A percentile compares a stretch with the other conserved stretches of the same genome.
Evolutionary conservation across 78 protist species (phyloP).

Genomic region (Dictyostelium intermedium): DNA sequence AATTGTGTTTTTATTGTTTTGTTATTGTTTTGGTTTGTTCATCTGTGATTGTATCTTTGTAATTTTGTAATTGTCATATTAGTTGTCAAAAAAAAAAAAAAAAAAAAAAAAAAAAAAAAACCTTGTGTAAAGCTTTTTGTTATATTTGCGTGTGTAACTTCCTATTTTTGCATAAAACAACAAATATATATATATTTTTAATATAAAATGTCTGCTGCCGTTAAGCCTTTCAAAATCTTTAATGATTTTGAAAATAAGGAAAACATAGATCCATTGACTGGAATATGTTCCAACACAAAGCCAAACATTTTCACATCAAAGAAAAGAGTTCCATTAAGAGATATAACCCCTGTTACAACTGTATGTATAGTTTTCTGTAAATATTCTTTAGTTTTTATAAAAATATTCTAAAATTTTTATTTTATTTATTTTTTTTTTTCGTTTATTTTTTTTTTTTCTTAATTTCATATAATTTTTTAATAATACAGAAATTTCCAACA

Average conservation of each 20-base stretch:
- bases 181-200: not conserved
- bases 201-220: not conserved
- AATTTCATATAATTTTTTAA: not conserved
- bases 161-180: not conserved
- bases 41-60: not conserved
- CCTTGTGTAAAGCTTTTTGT: not conserved
- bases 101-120: not conserved
- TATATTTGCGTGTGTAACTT: not conserved
- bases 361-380: not conserved
- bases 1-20: not conserved
- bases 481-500: not conserved
- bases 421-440: not conserved
- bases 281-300: not conserved
- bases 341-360: not conserved
- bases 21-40: not conserved
- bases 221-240: not conserved
- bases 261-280: not conserved
- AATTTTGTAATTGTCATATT: not conserved
- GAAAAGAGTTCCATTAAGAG: constrained; percentile 6
- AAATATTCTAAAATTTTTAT: not conserved
- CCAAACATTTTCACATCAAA: constrained; percentile 6
- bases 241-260: not conserved
- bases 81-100: not conserved
- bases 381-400: too few relatives aligned
- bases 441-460: not conserved